Evolutionary conservation across 2,329 filamentous ascomycete species (phyloP), one percentile per base, ranked within the genome.

Genomic region (Dothistroma pini): DNA sequence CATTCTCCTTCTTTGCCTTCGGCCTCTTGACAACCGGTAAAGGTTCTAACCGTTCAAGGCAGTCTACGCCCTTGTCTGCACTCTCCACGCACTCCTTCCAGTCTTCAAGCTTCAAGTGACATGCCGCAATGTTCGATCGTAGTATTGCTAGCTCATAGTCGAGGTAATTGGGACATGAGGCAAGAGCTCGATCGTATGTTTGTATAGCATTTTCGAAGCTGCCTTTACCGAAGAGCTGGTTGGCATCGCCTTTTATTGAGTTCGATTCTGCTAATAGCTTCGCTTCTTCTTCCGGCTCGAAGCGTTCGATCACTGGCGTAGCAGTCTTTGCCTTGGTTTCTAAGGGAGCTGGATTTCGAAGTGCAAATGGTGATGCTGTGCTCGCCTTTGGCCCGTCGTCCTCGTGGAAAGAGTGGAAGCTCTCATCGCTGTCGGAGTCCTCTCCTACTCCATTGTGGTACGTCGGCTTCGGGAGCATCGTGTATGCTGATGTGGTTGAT

Each of bases 121-220:
- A 96, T 10, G 93, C 93, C 1, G 93, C 85, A 66, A 97, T 88
- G 78, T 97, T 97, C 73, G 89, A 92, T 61, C 88, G 86, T 6
- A 97, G 81, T 10, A 97, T 90, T 29, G 93, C 91, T 64, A 93
- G 82, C 68, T 96, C 91, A 77, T 91, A 96, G 73, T 93, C 87
- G 29, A 96, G 84, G 73, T 96, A 96, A 66, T 86, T 87, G 1
- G 93, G 93, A 70, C 91, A 93, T 8, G 87, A 84, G 12, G 86
- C 82, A 2, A 96, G 81, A 22, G 95, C 93, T 66, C 89, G 85
- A 70, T 92, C 88, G 77, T 97, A 97, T 63, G 84, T 88, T 67
- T 87, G 84, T 64, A 97, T 88, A 47, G 93, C 93, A 64, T 88
- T 86, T 59, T 88, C 84, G 76, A 89, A 95, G 63, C 87, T 84